Evolutionary conservation across 2,329 filamentous ascomycete species (phyloP).

Genomic region (Ascochyta fabae): DNA sequence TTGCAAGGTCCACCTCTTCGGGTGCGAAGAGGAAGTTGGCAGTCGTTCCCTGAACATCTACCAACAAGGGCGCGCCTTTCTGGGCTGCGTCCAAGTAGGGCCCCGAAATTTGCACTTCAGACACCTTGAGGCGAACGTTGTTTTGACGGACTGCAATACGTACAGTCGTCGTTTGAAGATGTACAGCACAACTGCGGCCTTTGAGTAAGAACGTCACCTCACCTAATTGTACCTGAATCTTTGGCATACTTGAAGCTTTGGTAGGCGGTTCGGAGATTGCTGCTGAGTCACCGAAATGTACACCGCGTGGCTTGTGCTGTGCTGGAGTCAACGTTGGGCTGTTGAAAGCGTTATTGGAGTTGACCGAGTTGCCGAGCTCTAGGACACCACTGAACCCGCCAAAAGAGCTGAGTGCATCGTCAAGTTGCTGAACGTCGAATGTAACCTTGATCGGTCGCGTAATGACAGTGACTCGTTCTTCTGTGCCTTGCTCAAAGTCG

Average conservation of each 20-base stretch:
- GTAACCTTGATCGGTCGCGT: slow-evolving; percentile 79
- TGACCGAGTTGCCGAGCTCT: slow-evolving; percentile 84
- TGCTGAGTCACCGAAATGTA: slow-evolving; percentile 63
- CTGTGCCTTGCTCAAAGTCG: slow-evolving; percentile 39
- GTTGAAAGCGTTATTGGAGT: slow-evolving; percentile 68
- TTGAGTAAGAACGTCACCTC: slow-evolving; percentile 78
- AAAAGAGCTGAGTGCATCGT: slow-evolving; percentile 87
- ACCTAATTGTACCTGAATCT: slow-evolving; percentile 77
- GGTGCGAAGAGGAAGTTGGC: slow-evolving; percentile 76
- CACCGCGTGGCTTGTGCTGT: slow-evolving; percentile 52
- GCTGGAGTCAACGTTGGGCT: slow-evolving; percentile 42
- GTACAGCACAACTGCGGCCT: slow-evolving; percentile 77
- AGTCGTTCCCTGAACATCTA: slow-evolving; percentile 69
- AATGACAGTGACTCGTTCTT: slow-evolving; percentile 64
- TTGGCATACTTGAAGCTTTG: slow-evolving; percentile 50
- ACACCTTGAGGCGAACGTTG: slow-evolving; percentile 74
- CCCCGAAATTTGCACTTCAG: slow-evolving; percentile 75
- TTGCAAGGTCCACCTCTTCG: slow-evolving; percentile 79
- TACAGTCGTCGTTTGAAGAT: slow-evolving; percentile 78
- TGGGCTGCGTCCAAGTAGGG: slow-evolving; percentile 65
- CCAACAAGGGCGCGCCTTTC: slow-evolving; percentile 65
- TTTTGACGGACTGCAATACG: slow-evolving; percentile 79
- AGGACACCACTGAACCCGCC: slow-evolving; percentile 91
- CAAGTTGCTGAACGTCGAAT: slow-evolving; percentile 79
- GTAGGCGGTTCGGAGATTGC: slow-evolving; percentile 28